These are phyloP conservation scores for Dryas integrifolia DNA, from an alignment of 331 rosid species.

Conservation along the genomic window DNA sequence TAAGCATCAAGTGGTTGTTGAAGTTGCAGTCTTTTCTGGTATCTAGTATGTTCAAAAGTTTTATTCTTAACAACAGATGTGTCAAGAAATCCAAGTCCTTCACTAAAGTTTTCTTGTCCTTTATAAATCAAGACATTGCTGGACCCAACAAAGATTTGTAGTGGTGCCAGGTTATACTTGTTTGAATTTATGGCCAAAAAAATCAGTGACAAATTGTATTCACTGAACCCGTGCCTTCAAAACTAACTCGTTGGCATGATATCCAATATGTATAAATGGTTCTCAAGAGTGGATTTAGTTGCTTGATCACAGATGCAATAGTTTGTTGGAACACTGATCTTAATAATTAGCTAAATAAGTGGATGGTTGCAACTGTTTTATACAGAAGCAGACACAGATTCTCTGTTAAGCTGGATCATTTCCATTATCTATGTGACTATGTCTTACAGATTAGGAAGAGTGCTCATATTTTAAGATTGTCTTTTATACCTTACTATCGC, in stretches of 20 bases:
- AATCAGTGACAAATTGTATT: too few relatives aligned
- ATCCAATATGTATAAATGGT: background rate
- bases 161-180: background rate
- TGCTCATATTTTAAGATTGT: constrained; percentile 6
- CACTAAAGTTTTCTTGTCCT: background rate
- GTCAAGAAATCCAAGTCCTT: constrained; percentile 2
- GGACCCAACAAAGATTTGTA: background rate
- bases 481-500: background rate
- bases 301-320: background rate
- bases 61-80: background rate
- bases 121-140: background rate
- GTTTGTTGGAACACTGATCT: background rate
- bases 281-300: background rate
- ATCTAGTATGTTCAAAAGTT: background rate
- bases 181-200: too few relatives aligned
- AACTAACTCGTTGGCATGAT: background rate
- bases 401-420: background rate
- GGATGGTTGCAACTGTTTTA: background rate
- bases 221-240: too few relatives aligned
- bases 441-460: background rate
- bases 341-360: background rate
- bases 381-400: background rate
- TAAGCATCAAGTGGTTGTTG: background rate
- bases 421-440: background rate
- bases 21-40: background rate